phyloP scores from a whole-genome alignment of 164 flowering plant species.

The Annona squamosa region DNA sequence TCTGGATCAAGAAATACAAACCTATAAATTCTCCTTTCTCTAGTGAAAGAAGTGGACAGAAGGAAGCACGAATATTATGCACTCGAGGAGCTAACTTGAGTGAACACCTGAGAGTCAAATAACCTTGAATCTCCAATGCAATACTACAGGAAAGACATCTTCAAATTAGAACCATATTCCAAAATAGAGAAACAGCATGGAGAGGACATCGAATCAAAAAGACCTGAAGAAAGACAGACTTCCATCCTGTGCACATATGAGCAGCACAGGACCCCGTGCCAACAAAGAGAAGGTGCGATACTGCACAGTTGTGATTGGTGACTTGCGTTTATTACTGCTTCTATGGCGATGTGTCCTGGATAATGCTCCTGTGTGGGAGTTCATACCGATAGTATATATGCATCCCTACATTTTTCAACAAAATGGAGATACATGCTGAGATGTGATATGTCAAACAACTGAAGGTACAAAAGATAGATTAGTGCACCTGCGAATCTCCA shows the following conservation, averaged over 20 bases:
- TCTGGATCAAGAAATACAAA: constrained; percentile 24
- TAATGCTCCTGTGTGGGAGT: constrained; percentile 66
- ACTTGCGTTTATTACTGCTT: constrained; percentile 46
- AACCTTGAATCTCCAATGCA: constrained; percentile 78
- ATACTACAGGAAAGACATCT: constrained; percentile 42
- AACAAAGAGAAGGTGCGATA: constrained; percentile 90
- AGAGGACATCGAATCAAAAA: not conserved
- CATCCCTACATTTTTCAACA: constrained; percentile 46
- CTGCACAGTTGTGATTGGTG: constrained; percentile 79
- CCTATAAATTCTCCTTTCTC: constrained; percentile 97
- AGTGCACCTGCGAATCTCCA: constrained; percentile 74
- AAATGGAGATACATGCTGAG: constrained; percentile 1
- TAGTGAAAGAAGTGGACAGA: constrained; percentile 93
- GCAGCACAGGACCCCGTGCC: constrained; percentile 82
- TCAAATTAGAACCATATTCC: not conserved
- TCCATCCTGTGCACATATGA: constrained; percentile 84
- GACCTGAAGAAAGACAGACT: constrained; percentile 83
- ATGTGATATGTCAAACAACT: constrained; percentile 1
- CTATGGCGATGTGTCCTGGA: constrained; percentile 68
- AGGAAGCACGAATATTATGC: constrained; percentile 77
- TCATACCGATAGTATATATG: constrained; percentile 60
- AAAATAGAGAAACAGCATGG: not conserved
- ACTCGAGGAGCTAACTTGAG: constrained; percentile 77
- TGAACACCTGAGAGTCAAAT: constrained; percentile 87
- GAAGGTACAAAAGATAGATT: not conserved